Evolutionary conservation across 495 filamentous ascomycete species (phyloP).

Genomic region (Letharia columbiana): DNA sequence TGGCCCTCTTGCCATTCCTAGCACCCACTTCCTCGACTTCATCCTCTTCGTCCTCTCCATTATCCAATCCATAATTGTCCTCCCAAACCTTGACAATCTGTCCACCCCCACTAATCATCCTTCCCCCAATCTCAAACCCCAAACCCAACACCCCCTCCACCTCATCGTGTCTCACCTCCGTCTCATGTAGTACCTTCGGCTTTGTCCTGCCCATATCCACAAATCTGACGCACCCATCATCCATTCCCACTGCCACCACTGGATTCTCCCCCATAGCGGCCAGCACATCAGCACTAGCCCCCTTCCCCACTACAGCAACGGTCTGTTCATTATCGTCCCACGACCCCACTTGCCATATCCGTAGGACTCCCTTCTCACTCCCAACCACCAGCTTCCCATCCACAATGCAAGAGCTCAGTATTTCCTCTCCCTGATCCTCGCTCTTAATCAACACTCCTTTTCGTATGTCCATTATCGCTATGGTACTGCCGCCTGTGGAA

Average conservation of each 20-base stretch:
- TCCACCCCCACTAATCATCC: conserved; percentile 82
- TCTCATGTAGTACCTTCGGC: conserved; percentile 41
- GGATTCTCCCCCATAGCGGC: conserved; percentile 51
- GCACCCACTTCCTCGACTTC: conserved; percentile 23
- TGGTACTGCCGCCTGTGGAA: conserved; percentile 78
- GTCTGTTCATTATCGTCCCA: conserved; percentile 95
- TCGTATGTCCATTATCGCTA: conserved; percentile 81
- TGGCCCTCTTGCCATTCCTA: conserved; percentile 27
- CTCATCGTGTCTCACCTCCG: conserved; percentile 66
- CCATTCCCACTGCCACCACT: conserved; percentile 64
- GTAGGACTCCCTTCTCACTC: conserved; percentile 68
- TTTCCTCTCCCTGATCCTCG: conserved; percentile 89
- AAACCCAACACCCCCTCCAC: conserved; percentile 70
- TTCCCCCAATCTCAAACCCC: conserved; percentile 71
- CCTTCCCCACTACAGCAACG: conserved; percentile 62
- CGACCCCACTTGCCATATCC: conserved; percentile 83
- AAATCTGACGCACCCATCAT: conserved; percentile 52
- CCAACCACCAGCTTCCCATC: conserved; percentile 76
- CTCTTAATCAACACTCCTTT: conserved; percentile 73
- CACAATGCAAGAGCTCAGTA: conserved; percentile 70
- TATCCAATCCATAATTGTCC: conserved; percentile 32
- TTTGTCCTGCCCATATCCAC: conserved; percentile 52
- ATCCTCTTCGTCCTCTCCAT: conserved; percentile 36
- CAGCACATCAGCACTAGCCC: conserved; percentile 65
- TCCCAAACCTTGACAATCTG: conserved; percentile 79